Evolutionary conservation across 1,139 yeast species (phyloP).

Genomic region (Geotrichum aggregatum): DNA sequence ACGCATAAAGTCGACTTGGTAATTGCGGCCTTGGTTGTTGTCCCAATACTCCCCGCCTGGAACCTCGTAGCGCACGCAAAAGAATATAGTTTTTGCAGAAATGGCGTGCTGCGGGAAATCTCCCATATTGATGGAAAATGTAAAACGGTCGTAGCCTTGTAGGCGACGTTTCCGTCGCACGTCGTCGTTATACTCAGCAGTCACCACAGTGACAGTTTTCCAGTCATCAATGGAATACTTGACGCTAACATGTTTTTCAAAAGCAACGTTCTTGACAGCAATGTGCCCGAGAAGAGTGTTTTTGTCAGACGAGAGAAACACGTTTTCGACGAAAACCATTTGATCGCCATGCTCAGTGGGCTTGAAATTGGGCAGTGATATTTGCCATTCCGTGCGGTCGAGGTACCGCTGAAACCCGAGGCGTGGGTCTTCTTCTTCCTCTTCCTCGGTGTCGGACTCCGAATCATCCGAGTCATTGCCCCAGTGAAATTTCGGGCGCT

Average conservation of each 20-base stretch:
- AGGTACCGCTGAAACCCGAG: slow-evolving; percentile 25
- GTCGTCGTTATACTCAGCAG: slow-evolving; percentile 59
- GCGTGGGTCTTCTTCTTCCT: slow-evolving; percentile 34
- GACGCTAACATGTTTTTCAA: slow-evolving; percentile 57
- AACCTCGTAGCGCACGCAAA: slow-evolving; percentile 59
- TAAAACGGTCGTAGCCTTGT: slow-evolving; percentile 44
- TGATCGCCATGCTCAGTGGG: slow-evolving; percentile 25
- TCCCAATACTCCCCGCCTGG: slow-evolving; percentile 67
- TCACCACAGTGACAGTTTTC: slow-evolving; percentile 67
- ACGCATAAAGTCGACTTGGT: slow-evolving; percentile 48
- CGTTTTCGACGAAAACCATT: slow-evolving; percentile 57
- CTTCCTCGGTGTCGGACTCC: slow-evolving; percentile 24
- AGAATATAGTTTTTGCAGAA: slow-evolving; percentile 39
- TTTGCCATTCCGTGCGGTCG: slow-evolving; percentile 46
- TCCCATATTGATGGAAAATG: slow-evolving; percentile 44
- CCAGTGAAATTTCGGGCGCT: slow-evolving; percentile 34
- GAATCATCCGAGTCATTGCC: slow-evolving; percentile 33
- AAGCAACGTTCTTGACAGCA: slow-evolving; percentile 67
- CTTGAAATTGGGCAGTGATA: slow-evolving; percentile 47
- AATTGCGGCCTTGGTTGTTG: slow-evolving; percentile 60
- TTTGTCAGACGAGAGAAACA: slow-evolving; percentile 57
- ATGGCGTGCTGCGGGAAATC: slow-evolving; percentile 36
- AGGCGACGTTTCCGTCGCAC: slow-evolving; percentile 45
- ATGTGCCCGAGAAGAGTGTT: slow-evolving; percentile 62
- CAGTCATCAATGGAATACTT: slow-evolving; percentile 69